Conservation (phyloP, 352 stramenopile species). For the Pythium vanterpoolii region DNA sequence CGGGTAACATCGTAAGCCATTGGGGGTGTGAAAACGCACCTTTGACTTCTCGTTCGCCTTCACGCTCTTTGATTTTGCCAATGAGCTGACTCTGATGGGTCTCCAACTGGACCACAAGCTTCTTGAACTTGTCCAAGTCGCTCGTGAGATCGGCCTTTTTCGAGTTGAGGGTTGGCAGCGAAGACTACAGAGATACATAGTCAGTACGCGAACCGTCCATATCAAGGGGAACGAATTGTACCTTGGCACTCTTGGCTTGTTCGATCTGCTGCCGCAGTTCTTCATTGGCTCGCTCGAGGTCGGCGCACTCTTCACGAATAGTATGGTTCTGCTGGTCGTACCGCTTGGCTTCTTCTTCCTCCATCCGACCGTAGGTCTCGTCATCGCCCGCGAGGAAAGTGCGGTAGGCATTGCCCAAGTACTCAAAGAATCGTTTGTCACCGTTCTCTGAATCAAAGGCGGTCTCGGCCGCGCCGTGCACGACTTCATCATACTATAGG, state of each 20-base stretch:
- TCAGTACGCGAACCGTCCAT: neutral
- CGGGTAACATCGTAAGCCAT: neutral
- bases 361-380: constrained; percentile 83
- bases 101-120: constrained; percentile 83
- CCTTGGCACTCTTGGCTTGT: constrained; percentile 66
- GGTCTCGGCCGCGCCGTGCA: constrained; percentile 50
- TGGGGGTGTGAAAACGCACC: constrained; percentile 33
- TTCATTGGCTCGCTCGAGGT: constrained; percentile 50
- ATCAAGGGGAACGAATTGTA: constrained; percentile 11
- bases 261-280: constrained; percentile 65
- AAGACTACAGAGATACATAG: constrained; percentile 21
- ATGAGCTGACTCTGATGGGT: constrained; percentile 74
- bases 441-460: constrained; percentile 71
- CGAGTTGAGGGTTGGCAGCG: constrained; percentile 73
- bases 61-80: constrained; percentile 86
- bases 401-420: constrained; percentile 89
- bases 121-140: constrained; percentile 92
- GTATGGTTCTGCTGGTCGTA: constrained; percentile 51
- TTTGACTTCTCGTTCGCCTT: constrained; percentile 68
- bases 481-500: constrained; percentile 83
- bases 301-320: constrained; percentile 45
- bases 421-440: constrained; percentile 94
- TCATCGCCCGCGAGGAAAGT: constrained; percentile 95
- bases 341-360: constrained; percentile 68
- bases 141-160: constrained; percentile 85